These are phyloP conservation scores for Oenanthe javanica DNA, from an alignment of 140 eudicot genomes.

Conservation along the genomic window DNA sequence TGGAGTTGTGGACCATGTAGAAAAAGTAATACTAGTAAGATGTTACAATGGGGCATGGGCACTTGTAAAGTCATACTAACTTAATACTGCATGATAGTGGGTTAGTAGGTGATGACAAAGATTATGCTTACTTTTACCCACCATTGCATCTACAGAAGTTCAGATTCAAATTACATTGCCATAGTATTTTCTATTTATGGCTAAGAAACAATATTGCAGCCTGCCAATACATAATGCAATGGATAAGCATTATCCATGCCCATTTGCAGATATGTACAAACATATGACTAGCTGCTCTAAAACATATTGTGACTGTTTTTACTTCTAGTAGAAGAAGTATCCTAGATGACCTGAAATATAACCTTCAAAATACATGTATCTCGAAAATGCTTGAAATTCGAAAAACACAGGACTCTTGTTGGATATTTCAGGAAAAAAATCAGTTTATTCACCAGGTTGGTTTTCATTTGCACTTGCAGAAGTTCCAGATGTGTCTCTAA, in stretches of 20 bases:
- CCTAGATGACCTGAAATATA: background rate
- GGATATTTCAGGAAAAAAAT: no score
- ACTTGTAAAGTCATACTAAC: conserved; percentile 1
- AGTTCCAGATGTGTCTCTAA: no score
- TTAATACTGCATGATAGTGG: conserved; percentile 1
- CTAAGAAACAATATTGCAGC: background rate
- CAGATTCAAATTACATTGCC: background rate
- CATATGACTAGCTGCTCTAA: background rate
- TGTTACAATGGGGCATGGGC: background rate
- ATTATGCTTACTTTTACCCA: background rate
- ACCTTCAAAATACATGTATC: background rate
- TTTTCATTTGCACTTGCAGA: no score
- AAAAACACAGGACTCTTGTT: no score
- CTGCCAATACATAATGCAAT: background rate
- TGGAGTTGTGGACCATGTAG: background rate
- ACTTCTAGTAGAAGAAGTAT: background rate
- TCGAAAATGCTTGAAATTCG: no score
- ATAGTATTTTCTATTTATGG: background rate
- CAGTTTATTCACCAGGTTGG: no score
- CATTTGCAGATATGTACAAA: background rate
- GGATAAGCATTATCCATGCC: background rate
- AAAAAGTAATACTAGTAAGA: background rate
- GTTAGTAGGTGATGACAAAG: background rate
- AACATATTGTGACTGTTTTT: background rate
- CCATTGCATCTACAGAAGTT: background rate